phyloP scores from a whole-genome alignment of 495 filamentous ascomycete species.

The Talaromyces wortmannii region DNA sequence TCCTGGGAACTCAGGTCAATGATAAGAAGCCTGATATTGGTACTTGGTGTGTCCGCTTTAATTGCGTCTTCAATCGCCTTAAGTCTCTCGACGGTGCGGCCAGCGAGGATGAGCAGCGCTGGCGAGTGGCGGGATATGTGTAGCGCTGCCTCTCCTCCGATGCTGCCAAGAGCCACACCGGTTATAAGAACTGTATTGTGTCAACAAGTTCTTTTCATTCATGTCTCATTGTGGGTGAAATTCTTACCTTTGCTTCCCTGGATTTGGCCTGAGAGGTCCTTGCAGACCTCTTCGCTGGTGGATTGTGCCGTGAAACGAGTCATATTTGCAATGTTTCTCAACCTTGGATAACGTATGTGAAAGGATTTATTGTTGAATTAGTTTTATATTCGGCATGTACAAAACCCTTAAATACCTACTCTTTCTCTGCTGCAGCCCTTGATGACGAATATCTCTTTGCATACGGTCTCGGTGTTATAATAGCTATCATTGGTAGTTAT shows the following conservation, averaged over 20 bases:
- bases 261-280: neutral
- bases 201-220: neutral
- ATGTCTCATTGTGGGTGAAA: neutral
- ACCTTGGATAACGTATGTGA: too few species aligned
- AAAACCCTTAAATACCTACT: too few species aligned
- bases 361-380: too few species aligned
- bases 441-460: too few species aligned
- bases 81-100: constrained; percentile 10
- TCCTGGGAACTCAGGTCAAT: constrained; percentile 29
- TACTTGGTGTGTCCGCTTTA: neutral
- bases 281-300: neutral
- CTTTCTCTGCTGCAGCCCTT: too few species aligned
- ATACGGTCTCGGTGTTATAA: too few species aligned
- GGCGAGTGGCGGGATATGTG: constrained; percentile 12
- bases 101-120: constrained; percentile 20
- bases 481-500: too few species aligned
- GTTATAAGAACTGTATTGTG: constrained; percentile 8
- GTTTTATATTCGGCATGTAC: too few species aligned
- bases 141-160: constrained; percentile 15
- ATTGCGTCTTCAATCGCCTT: constrained; percentile 2
- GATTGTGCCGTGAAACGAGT: neutral
- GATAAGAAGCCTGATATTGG: constrained; percentile 19
- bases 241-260: neutral
- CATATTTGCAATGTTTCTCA: neutral
- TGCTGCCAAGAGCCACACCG: constrained; percentile 10